These are phyloP conservation scores for Pseudogymnoascus sp. DNA, from an alignment of 2,329 filamentous ascomycete genomes.

Conservation along the genomic window DNA sequence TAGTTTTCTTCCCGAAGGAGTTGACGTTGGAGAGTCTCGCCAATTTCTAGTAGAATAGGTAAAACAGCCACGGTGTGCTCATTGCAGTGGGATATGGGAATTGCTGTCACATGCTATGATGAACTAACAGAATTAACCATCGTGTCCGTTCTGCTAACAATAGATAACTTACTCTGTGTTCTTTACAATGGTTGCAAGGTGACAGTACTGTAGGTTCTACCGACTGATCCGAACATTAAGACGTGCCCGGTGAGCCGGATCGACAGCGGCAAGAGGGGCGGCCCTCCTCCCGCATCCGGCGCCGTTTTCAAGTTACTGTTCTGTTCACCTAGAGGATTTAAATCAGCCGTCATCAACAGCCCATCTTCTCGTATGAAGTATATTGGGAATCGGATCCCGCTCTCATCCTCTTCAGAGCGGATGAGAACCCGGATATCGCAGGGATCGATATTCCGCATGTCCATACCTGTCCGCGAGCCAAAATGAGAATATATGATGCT, in stretches of 20 bases:
- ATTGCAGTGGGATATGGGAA: neutral
- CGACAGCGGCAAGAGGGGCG: neutral
- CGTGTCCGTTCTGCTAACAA: neutral
- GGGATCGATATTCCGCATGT: neutral
- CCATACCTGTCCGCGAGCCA: neutral
- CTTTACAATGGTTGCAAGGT: neutral
- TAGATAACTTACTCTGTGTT: neutral
- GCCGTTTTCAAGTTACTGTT: neutral
- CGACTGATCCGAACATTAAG: neutral
- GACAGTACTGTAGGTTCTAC: neutral
- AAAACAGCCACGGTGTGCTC: neutral
- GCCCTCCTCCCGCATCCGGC: neutral
- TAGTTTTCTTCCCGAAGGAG: neutral
- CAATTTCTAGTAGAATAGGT: neutral
- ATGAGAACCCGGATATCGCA: neutral
- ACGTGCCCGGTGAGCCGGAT: neutral
- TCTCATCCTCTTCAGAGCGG: no score
- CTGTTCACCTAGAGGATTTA: neutral
- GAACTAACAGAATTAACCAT: neutral
- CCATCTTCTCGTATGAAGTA: no score
- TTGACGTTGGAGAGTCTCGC: neutral
- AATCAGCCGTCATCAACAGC: neutral
- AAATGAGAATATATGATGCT: neutral
- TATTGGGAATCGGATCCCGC: no score
- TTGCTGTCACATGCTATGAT: neutral